Percentiles rank a stretch among this genome's conserved stretches.
Conservation (phyloP, 352 stramenopile genomes). For the Pythium biforme region DNA sequence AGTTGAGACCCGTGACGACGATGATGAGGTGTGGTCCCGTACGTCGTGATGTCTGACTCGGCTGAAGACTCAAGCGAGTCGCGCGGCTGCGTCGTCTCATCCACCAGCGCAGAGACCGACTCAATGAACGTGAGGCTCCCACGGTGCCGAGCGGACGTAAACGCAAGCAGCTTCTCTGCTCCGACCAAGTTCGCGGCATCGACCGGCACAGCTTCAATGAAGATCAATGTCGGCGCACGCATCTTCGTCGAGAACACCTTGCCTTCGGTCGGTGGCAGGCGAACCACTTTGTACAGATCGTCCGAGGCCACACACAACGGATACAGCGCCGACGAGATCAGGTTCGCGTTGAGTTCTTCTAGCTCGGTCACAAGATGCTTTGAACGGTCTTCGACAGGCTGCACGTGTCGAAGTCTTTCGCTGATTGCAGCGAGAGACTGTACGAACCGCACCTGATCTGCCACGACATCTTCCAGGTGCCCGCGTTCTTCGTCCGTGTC, state of each 20-base stretch:
- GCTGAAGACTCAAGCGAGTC: constrained; percentile 33
- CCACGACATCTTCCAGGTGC: constrained; percentile 57
- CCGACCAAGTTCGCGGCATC: constrained; percentile 37
- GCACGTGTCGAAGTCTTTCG: constrained; percentile 62
- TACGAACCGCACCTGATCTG: constrained; percentile 76
- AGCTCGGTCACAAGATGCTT: constrained; percentile 51
- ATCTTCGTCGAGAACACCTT: constrained; percentile 88
- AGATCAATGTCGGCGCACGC: constrained; percentile 74
- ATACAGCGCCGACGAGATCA: constrained; percentile 64
- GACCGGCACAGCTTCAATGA: constrained; percentile 68
- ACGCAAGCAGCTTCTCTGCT: constrained; percentile 42
- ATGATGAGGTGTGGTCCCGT: constrained; percentile 21
- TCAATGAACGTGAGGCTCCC: constrained; percentile 71
- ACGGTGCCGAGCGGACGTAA: constrained; percentile 48
- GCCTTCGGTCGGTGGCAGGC: constrained; percentile 68
- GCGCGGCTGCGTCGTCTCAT: constrained; percentile 27
- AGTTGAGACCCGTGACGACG: constrained; percentile 28
- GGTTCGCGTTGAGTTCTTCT: constrained; percentile 48
- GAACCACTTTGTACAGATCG: constrained; percentile 68
- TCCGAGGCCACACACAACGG: constrained; percentile 71
- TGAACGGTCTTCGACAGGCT: constrained; percentile 50
- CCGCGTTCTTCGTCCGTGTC: constrained; percentile 14
- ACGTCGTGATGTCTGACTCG: constrained; percentile 20
- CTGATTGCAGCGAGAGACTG: constrained; percentile 70
- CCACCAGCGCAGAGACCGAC: constrained; percentile 33